Evolutionary conservation across 345 rosid species (phyloP), one percentile per base, ranked within the genome.

Genomic region (Lumnitzera littorea): DNA sequence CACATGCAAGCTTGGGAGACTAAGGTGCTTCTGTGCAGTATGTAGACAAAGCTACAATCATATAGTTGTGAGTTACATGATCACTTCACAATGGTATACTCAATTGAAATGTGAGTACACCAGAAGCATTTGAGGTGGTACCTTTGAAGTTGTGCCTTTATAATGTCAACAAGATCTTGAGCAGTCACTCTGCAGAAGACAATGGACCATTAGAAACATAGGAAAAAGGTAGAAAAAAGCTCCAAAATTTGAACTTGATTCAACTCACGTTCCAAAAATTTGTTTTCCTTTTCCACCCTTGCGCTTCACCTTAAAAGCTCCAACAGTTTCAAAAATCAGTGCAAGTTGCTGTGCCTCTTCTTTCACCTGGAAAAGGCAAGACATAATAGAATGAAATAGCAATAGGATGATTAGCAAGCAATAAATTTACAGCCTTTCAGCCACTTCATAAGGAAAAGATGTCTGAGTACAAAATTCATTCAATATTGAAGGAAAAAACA

Each of bases 261-360:
- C 59, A 57, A 80, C 88, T 84, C 69, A 84, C 98, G 74, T 78
- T 78, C 98, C 98, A 56, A 92, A 92, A 67, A 92, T 87, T 59
- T 49, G 88, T 65, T 87, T 89, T 49, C 94, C 94, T 82, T 85
- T 85, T 69, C 96, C 97, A 24, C 94, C 96, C 74, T 87, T 92
- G 57, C 97, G 90, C 84, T 87, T 92, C 70, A 92, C 91, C 72
- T 92, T 92, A 68, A 92, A 87, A 50, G 94, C 96, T 63, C 97
- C 98, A 65, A 87, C 84, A 15, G 91, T 87, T 80, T 92, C 86
- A 65, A 89, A 87, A n/a, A 89, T 66, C 31, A 74, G 46, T 31
- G 91, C 97, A 55, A 92, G 82, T 71, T 92, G 91, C 50, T 78
- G 80, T 12, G 97, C 97, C 69, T 87, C 98, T 74, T 92, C 98